These are phyloP conservation scores for Xylariaceae sp. DNA, from an alignment of 2,329 filamentous ascomycete species.

Conservation along the genomic window DNA sequence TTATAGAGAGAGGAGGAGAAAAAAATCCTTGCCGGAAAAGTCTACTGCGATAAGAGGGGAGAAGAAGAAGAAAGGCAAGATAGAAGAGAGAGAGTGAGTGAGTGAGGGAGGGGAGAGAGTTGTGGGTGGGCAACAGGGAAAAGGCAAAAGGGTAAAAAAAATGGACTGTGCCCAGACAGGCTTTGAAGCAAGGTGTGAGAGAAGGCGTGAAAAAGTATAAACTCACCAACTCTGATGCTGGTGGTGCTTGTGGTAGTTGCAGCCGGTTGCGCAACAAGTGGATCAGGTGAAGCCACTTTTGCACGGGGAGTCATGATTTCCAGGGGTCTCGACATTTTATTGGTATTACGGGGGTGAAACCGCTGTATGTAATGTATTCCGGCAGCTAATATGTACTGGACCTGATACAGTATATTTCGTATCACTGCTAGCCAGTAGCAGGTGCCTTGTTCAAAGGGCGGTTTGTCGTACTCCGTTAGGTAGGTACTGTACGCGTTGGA, in stretches of 20 bases:
- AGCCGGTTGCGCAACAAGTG: conserved; percentile 22
- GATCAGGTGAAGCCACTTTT: conserved; percentile 14
- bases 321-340: conserved; percentile 16
- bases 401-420: neutral
- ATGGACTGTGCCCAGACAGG: neutral
- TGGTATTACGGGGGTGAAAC: conserved; percentile 2
- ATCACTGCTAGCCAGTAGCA: neutral
- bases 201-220: conserved; percentile 3
- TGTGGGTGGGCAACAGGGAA: neutral
- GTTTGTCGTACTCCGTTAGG: neutral
- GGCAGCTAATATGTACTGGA: neutral
- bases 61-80: neutral
- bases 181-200: conserved; percentile 8
- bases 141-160: neutral
- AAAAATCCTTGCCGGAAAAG: neutral
- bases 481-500: too few relatives aligned
- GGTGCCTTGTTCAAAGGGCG: neutral
- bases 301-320: conserved; percentile 21
- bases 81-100: neutral
- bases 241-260: conserved; percentile 20
- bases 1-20: neutral
- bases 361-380: neutral
- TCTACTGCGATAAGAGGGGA: neutral
- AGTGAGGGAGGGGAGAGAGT: neutral
- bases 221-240: conserved; percentile 19